phyloP scores from a whole-genome alignment of 305 asterid genomes.

The Ruellia speciosa region DNA sequence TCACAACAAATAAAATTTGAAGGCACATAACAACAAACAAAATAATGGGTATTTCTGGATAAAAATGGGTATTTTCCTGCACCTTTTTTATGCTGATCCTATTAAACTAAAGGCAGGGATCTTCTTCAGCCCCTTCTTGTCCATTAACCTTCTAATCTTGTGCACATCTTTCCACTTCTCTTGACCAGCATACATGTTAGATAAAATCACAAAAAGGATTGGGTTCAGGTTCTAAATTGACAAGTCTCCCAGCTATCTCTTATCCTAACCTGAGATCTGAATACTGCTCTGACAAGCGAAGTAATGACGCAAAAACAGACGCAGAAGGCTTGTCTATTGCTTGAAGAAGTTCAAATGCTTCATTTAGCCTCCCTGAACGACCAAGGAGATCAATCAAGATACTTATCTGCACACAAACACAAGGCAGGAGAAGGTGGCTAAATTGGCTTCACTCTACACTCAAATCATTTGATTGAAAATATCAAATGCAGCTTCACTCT shows the following conservation, averaged over 20 bases:
- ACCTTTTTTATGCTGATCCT: neutral
- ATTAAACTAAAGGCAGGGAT: constrained; percentile 48
- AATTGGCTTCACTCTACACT: constrained; percentile 55
- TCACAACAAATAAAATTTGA: too few species aligned
- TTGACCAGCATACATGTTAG: constrained; percentile 72
- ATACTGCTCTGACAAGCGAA: constrained; percentile 54
- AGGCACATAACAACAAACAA: too few species aligned
- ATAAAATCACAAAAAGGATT: constrained; percentile 64
- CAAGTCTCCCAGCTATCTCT: constrained; percentile 45
- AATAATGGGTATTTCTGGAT: too few species aligned
- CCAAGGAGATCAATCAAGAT: constrained; percentile 66
- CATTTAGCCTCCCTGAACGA: constrained; percentile 64
- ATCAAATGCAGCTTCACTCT: constrained; percentile 51
- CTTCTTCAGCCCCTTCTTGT: constrained; percentile 46
- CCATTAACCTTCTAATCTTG: constrained; percentile 48
- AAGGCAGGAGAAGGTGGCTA: constrained; percentile 62
- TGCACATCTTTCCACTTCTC: constrained; percentile 76
- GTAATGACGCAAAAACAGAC: constrained; percentile 48
- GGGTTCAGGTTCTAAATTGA: constrained; percentile 63
- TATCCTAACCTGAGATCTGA: constrained; percentile 49
- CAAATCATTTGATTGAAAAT: constrained; percentile 49
- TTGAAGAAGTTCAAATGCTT: constrained; percentile 56
- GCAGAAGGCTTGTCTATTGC: constrained; percentile 38
- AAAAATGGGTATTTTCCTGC: too few species aligned
- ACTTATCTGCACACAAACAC: constrained; percentile 53